Conservation (phyloP, 805 yeast species). For the Suhomyces vadensis region DNA sequence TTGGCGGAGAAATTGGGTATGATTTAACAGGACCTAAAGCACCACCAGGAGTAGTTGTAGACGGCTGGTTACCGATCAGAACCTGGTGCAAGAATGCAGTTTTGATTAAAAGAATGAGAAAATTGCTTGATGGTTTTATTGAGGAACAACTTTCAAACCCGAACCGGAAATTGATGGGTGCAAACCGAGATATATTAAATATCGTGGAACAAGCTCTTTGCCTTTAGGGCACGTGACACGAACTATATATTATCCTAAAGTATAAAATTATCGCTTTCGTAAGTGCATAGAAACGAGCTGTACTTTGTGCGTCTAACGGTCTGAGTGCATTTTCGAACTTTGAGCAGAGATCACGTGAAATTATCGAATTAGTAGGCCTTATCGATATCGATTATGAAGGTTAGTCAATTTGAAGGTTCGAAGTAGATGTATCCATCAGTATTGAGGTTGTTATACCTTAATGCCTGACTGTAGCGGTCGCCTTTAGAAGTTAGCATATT, state of each 20-base stretch:
- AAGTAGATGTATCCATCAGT: too few species aligned
- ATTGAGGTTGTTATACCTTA: too few species aligned
- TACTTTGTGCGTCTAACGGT: neutral
- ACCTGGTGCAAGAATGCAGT: slow-evolving; percentile 97
- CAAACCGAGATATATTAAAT: slow-evolving; percentile 1
- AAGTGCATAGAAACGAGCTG: neutral
- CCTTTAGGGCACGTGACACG: neutral
- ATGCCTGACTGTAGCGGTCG: too few species aligned
- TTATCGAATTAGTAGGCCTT: neutral
- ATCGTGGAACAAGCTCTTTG: slow-evolving; percentile 4
- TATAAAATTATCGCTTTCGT: neutral
- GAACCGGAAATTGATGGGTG: slow-evolving; percentile 10
- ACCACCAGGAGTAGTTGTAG: slow-evolving; percentile 81
- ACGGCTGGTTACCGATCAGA: slow-evolving; percentile 84
- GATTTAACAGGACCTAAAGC: slow-evolving; percentile 48
- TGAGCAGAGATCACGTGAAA: neutral
- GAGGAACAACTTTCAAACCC: slow-evolving; percentile 54
- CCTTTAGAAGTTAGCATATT: neutral
- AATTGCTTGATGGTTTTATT: slow-evolving; percentile 65
- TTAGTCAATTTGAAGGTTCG: too few species aligned
- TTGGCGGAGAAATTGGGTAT: slow-evolving; percentile 73
- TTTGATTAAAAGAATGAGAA: slow-evolving; percentile 67
- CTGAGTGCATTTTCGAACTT: neutral
- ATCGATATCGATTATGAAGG: too few species aligned
- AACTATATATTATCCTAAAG: neutral